Evolutionary conservation across 1,284 basidiomycete genomes (phyloP), one percentile per base, ranked within the genome.

Genomic region (Tilletia caries): DNA sequence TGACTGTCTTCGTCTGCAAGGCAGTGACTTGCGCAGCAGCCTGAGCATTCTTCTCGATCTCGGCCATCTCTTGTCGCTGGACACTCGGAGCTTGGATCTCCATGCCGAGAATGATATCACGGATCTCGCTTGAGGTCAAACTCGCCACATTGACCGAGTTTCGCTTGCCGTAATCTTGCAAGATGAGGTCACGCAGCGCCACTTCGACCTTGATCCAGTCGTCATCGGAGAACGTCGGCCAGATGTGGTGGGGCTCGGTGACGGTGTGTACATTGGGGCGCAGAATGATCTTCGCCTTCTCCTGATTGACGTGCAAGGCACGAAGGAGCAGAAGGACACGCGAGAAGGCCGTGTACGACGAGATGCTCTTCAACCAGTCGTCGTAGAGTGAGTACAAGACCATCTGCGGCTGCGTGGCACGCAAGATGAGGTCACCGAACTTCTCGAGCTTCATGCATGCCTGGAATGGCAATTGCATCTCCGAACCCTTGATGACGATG

Each of bases 401-500:
- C 95, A 97, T 97, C 84, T 97, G 94, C n/a, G 95, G 95, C 87
- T 96, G 94, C 44, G 92, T 97, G 29, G 95, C 94, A 72, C 93
- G 91, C 89, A 97, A 84, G 77, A 97, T 97, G 71, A 98, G 86
- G 84, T 99, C 96, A 86, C 96, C 96, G 76, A 99, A 98, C 85
- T 98, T 97, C 87, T 99, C 96, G 89, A 98, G 95, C 88, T 98
- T 98, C 91, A 99, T 94, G 78, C 93, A 95, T 20, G 95, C 94
- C 86, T 98, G 95, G 93, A 98, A 98, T 0, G 96, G 96, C 71
- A 98, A 86, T 83, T 98, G 96, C 64, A 99, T 86, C 85, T 99
- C 96, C 76, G 92, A 95, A 68, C 96, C 96, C 86, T 98, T 98
- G 87, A 99, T 98, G 84, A 98, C 95, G 79, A 99, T 97, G 86